Evolutionary conservation across 2,329 filamentous ascomycete species (phyloP), one percentile per base, ranked within the genome.

Genomic region (Waltergamsia citrina): DNA sequence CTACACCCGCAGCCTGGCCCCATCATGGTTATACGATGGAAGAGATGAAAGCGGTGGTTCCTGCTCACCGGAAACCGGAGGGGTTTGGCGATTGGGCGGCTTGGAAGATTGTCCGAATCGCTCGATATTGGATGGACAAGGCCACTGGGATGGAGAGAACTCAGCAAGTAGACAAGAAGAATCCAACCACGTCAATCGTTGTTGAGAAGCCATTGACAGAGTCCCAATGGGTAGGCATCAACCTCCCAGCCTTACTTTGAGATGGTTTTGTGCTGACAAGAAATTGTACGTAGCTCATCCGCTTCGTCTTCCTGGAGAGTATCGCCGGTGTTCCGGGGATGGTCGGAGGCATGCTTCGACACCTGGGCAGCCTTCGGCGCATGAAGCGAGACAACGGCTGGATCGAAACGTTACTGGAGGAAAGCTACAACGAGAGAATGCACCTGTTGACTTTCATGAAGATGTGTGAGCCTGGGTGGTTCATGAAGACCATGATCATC

Each of bases 281-380:
- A n/a, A n/a, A n/a, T n/a, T n/a, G n/a, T n/a, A n/a, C n/a, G n/a
- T n/a, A 67, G 67, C 69, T 95, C 47, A 74, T 84, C 32, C 74
- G 90, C 6, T 90, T 94, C 51, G 74, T 98, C 45, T 98, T 98
- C 57, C 71, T 98, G 22, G 92, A 98, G 57, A 88, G 81, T 32
- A 85, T 98, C 25, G 92, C 92, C 10, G 92, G 87, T 22, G 92
- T 96, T 0, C 92, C 92, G 0, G 92, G 92, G 7, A 96, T 96
- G 86, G 90, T 96, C 1, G 92, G 82, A 1, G 92, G 87, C 16
- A 95, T 94, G 84, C 67, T 96, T 12, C 71, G 92, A 22, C 92
- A 98, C 59, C 69, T 96, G 24, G 78, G 82, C 52, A 88, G 81
- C 43, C 71, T 96, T 49, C 71, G 90, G 29, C 73, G 81, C 19